These are phyloP conservation scores for Gossypium bickii DNA, from an alignment of 345 rosid genomes.

Conservation along the genomic window DNA sequence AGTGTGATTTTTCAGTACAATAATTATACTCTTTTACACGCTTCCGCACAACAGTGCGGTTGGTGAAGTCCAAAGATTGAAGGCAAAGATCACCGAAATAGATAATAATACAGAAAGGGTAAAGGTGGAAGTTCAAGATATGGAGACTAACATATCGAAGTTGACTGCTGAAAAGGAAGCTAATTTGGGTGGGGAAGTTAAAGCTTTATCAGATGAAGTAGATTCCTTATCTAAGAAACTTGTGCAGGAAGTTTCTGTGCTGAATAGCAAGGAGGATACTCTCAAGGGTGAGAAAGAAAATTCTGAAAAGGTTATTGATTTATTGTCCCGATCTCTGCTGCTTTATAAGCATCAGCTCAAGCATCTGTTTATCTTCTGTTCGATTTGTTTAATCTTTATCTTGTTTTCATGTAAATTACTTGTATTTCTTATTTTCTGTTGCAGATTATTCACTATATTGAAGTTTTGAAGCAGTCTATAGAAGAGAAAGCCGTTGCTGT, in stretches of 20 bases:
- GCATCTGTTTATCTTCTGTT: not conserved
- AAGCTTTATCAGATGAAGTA: slow-evolving; percentile 64
- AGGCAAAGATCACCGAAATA: slow-evolving; percentile 47
- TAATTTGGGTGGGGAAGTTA: slow-evolving; percentile 84
- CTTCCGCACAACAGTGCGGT: too few relatives aligned
- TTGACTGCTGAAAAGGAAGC: slow-evolving; percentile 84
- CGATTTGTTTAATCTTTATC: not conserved
- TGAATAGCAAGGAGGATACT: slow-evolving; percentile 69
- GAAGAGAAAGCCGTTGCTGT: slow-evolving; percentile 73
- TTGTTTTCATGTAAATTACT: not conserved
- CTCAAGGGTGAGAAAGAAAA: slow-evolving; percentile 68
- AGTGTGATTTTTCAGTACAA: too few relatives aligned
- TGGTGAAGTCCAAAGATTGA: slow-evolving; percentile 45
- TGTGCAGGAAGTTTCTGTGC: slow-evolving; percentile 67
- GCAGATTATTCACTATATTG: slow-evolving; percentile 60
- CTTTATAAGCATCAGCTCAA: slow-evolving; percentile 14
- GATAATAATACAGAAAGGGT: slow-evolving; percentile 45
- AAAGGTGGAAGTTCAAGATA: slow-evolving; percentile 43
- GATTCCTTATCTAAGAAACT: slow-evolving; percentile 67
- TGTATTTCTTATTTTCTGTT: slow-evolving; percentile 5
- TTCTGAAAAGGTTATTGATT: slow-evolving; percentile 56
- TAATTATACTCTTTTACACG: too few relatives aligned
- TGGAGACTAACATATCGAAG: slow-evolving; percentile 55
- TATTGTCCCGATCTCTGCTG: not conserved
- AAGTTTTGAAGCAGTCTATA: slow-evolving; percentile 68